Evolutionary conservation across 441 rosid genomes (phyloP).

Genomic region (Monsonia emarginata): DNA sequence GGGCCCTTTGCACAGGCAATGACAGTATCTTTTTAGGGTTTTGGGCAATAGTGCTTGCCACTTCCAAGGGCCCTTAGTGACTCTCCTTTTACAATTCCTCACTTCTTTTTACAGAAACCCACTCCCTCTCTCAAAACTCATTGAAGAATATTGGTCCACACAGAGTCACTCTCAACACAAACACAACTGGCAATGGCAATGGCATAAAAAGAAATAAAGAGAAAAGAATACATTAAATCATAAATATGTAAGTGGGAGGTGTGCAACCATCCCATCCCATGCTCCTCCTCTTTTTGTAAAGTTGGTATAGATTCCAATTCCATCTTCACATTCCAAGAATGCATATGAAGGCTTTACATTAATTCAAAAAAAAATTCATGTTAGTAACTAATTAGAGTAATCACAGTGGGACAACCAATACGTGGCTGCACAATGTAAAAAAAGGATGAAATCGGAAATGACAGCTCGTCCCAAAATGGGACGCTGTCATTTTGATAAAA

Average conservation of each 20-base stretch:
- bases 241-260: neutral
- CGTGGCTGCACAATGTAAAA: no score
- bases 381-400: no score
- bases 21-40: slow-evolving; percentile 17
- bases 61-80: slow-evolving; percentile 17
- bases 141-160: slow-evolving; percentile 34
- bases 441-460: no score
- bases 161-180: slow-evolving; percentile 20
- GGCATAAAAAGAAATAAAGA: no score
- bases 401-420: no score
- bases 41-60: slow-evolving; percentile 39
- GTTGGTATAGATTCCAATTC: neutral
- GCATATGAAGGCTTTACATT: no score
- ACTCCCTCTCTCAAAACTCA: slow-evolving; percentile 12
- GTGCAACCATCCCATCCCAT: neutral
- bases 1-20: slow-evolving; percentile 23
- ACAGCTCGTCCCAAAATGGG: no score
- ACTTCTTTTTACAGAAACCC: slow-evolving; percentile 41
- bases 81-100: slow-evolving; percentile 14
- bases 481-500: no score
- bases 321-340: neutral
- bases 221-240: no score
- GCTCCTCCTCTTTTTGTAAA: neutral
- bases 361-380: no score
- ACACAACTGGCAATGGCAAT: slow-evolving; percentile 24